Percentiles rank a stretch among this genome's conserved stretches.
Conservation (phyloP, 768 basidiomycete species). For the Leccinum arenicola region DNA sequence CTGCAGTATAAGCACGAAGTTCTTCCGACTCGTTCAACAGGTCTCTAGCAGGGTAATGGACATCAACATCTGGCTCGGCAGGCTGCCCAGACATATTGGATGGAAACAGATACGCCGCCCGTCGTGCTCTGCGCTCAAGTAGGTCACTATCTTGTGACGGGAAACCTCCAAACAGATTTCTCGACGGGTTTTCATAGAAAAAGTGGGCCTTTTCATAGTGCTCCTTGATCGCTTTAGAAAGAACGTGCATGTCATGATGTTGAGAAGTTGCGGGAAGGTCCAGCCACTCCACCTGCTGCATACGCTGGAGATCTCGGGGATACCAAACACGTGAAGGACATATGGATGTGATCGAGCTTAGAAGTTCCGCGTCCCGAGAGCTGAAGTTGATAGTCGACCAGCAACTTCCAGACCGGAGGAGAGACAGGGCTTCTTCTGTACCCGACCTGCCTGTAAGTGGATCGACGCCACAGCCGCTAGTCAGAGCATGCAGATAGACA, state of each 20-base stretch:
- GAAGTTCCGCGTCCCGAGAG: constrained; percentile 26
- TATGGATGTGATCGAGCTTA: constrained; percentile 32
- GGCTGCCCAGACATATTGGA: background rate
- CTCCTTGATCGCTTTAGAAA: constrained; percentile 27
- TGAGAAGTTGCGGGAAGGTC: constrained; percentile 26
- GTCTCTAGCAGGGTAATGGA: constrained; percentile 12
- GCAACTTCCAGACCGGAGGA: constrained; percentile 36
- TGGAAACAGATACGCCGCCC: constrained; percentile 11
- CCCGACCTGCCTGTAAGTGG: constrained; percentile 44
- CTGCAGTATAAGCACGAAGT: constrained; percentile 5
- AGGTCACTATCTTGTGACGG: constrained; percentile 3
- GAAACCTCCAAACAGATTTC: background rate
- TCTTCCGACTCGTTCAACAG: background rate
- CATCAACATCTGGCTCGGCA: background rate
- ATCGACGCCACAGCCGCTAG: constrained; percentile 38
- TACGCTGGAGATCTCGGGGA: constrained; percentile 29
- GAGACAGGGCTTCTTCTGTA: constrained; percentile 39
- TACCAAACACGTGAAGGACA: constrained; percentile 25
- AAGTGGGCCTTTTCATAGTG: constrained; percentile 15
- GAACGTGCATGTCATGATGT: constrained; percentile 22
- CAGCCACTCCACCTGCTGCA: constrained; percentile 38
- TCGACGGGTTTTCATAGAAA: constrained; percentile 4
- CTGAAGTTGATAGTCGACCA: constrained; percentile 38
- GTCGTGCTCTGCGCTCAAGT: constrained; percentile 11
- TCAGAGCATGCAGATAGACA: constrained; percentile 45